Evolutionary conservation across 2,329 filamentous ascomycete genomes (phyloP).

Genomic region (Davidsoniella eucalypti): DNA sequence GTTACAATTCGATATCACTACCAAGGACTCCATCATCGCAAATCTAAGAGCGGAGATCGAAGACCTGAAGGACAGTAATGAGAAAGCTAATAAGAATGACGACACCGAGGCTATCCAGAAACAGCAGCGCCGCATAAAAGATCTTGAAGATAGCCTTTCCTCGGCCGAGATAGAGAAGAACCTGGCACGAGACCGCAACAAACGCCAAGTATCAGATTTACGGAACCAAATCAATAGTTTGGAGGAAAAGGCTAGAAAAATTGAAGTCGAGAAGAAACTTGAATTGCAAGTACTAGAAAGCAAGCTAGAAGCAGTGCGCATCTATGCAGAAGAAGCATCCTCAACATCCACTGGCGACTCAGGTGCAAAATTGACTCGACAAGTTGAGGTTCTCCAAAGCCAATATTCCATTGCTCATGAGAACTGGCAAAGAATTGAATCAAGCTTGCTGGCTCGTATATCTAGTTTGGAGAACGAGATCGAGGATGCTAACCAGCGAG

Average conservation of each 20-base stretch:
- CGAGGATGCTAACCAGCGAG: constrained; percentile 67
- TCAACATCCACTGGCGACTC: constrained; percentile 67
- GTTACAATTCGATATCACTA: constrained; percentile 45
- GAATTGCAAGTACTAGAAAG: constrained; percentile 67
- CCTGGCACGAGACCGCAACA: constrained; percentile 47
- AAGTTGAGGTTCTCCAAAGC: constrained; percentile 88
- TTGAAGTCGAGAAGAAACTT: constrained; percentile 63
- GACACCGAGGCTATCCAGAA: constrained; percentile 46
- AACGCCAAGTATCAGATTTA: constrained; percentile 52
- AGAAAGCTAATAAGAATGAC: constrained; percentile 28
- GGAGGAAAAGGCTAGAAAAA: constrained; percentile 48
- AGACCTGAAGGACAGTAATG: constrained; percentile 46
- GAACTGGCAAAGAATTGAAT: constrained; percentile 95
- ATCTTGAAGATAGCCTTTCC: constrained; percentile 39
- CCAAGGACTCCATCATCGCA: constrained; percentile 47
- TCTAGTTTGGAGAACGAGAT: constrained; percentile 73
- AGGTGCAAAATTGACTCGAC: constrained; percentile 76
- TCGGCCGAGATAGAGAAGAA: constrained; percentile 68
- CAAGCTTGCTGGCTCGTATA: constrained; percentile 62
- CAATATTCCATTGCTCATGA: constrained; percentile 89
- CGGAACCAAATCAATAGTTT: constrained; percentile 58
- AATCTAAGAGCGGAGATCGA: constrained; percentile 55
- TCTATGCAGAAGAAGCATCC: constrained; percentile 74
- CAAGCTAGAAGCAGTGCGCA: constrained; percentile 75
- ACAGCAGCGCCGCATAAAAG: constrained; percentile 36